A percentile compares a stretch with the other conserved stretches of the same genome.
Conservation (phyloP, 176 grass and related monocot genomes). For the Juncus inflexus region DNA sequence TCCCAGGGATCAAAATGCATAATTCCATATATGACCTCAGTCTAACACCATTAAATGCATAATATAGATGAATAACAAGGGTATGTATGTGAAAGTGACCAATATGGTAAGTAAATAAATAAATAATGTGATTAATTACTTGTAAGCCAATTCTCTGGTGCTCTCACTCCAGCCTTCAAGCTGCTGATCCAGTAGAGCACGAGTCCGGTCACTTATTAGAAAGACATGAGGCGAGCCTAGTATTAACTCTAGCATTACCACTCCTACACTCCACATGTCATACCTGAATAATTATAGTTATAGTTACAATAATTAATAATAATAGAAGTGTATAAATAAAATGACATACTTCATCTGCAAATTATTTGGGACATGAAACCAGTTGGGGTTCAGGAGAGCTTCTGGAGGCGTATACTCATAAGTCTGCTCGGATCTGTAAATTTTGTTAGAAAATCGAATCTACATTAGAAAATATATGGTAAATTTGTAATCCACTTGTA, state of each 20-base stretch:
- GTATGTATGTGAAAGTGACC: background rate
- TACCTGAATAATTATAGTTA: slow-evolving; percentile 43
- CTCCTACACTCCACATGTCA: slow-evolving; percentile 97
- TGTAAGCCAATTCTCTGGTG: slow-evolving; percentile 92
- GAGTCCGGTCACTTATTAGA: slow-evolving; percentile 72
- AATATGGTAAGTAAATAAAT: background rate
- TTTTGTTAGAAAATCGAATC: background rate
- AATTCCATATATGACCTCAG: slow-evolving; percentile 96
- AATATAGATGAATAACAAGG: background rate
- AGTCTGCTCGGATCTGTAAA: slow-evolving; percentile 79
- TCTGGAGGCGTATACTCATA: slow-evolving; percentile 96
- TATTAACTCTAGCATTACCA: slow-evolving; percentile 95
- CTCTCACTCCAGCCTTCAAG: slow-evolving; percentile 88
- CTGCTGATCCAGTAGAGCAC: slow-evolving; percentile 67
- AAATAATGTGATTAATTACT: slow-evolving; percentile 40
- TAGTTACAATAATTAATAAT: background rate
- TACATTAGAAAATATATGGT: no score
- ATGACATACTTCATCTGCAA: slow-evolving; percentile 66
- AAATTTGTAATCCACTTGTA: no score
- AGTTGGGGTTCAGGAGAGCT: slow-evolving; percentile 79
- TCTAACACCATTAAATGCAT: slow-evolving; percentile 33
- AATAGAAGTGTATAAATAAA: slow-evolving; percentile 21
- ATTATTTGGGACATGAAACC: slow-evolving; percentile 82
- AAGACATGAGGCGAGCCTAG: slow-evolving; percentile 94
- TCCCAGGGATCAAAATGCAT: slow-evolving; percentile 94